These are phyloP conservation scores for Arabis alpina DNA, from an alignment of 345 rosid species.

Conservation along the genomic window DNA sequence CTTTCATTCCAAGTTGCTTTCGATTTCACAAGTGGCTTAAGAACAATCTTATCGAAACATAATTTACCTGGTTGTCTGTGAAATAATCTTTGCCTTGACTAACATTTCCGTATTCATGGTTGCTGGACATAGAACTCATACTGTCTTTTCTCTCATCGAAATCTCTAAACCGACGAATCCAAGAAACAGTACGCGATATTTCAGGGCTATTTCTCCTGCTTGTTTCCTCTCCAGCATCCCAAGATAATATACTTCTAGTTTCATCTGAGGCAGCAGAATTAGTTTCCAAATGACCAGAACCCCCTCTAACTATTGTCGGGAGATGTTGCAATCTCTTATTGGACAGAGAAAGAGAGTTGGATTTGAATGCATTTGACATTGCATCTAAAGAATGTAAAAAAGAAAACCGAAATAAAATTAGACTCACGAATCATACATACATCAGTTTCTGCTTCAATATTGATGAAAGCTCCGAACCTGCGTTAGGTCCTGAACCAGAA, in stretches of 20 bases:
- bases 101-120: slow-evolving; percentile 39
- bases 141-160: slow-evolving; percentile 43
- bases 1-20: background rate
- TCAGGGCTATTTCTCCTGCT: slow-evolving; percentile 37
- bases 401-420: background rate
- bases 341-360: slow-evolving; percentile 24
- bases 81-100: slow-evolving; percentile 46
- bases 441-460: slow-evolving; percentile 18
- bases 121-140: slow-evolving; percentile 43
- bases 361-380: slow-evolving; percentile 25
- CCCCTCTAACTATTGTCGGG: slow-evolving; percentile 27
- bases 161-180: slow-evolving; percentile 36
- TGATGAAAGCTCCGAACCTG: slow-evolving; percentile 25
- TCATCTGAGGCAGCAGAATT: slow-evolving; percentile 30
- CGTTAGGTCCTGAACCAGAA: slow-evolving; percentile 38
- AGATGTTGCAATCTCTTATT: slow-evolving; percentile 30
- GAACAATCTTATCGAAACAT: background rate
- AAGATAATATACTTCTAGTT: slow-evolving; percentile 20
- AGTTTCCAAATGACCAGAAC: slow-evolving; percentile 26
- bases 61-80: slow-evolving; percentile 53
- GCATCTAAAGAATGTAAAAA: slow-evolving; percentile 23
- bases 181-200: slow-evolving; percentile 9
- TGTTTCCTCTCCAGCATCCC: slow-evolving; percentile 20
- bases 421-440: slow-evolving; percentile 7
- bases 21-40: background rate